Base-by-base conservation (phyloP, 345 rosid genomes). In the Dipteronia dyeriana region DNA sequence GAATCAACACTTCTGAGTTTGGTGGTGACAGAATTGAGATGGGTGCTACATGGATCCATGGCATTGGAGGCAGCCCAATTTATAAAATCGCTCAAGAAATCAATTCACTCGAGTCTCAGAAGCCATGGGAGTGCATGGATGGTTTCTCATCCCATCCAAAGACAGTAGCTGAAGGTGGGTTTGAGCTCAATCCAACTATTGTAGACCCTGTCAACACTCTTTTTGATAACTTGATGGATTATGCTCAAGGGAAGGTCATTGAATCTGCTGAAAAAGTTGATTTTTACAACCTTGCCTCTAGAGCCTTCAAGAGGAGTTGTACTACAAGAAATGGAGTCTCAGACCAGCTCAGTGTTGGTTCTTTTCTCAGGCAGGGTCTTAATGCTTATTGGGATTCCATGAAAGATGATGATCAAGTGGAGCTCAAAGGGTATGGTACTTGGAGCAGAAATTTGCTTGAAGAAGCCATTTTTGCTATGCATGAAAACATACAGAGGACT, bases 11-110 rank as follows among this genome's bases (percentile, higher is more conserved):
- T 72, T 88, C 97, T 0, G 94, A 92, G 87, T 93, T 96, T 71
- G 85, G 97, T 29, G 91, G 94, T 25, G 94, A 94, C 85, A 82
- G 91, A 78, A 94, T 96, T 22, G 99, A 96, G 92, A 91, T 94
- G 94, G 99, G 99, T 8, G 99, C 99, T 38, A 94, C 99, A 23
- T 96, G 97, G 97, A 96, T 96, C 87, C 99, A 96, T 77, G 99
- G 99, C 11, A 94, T 96, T 78, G 97, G 89, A 13, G 98, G 99
- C 65, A 96, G 98, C 81, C 97, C 97, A 11, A 68, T 96, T 75
- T 84, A 94, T 80, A 78, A 74, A 79, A 94, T 96, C 80, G 94
- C 98, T 17, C 78, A 80, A 69, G 85, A 91, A 75, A 91, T 87
- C 74, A 82, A 86, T 9, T 88, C 97, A 16, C 79, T 96, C 0